phyloP scores from a whole-genome alignment of 2,329 filamentous ascomycete species.

The Torrubiella hemipterigena region DNA sequence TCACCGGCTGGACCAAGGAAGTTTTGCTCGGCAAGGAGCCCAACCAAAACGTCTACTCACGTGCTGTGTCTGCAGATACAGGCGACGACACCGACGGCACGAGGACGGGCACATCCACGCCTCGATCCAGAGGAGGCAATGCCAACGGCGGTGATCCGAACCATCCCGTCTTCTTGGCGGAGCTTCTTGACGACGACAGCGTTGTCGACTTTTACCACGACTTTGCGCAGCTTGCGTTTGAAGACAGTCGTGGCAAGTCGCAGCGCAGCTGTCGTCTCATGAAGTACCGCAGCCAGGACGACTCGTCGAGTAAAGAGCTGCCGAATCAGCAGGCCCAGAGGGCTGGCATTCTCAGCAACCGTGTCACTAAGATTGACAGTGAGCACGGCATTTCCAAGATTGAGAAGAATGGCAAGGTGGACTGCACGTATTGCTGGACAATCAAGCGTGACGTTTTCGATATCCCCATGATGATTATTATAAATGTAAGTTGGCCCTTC shows the following conservation, averaged over 20 bases:
- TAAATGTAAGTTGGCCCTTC: slow-evolving; percentile 63
- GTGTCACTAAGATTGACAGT: slow-evolving; percentile 52
- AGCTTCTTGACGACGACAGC: slow-evolving; percentile 85
- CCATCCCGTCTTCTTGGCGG: slow-evolving; percentile 80
- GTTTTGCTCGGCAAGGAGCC: slow-evolving; percentile 77
- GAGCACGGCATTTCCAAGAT: slow-evolving; percentile 73
- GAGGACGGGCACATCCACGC: slow-evolving; percentile 34
- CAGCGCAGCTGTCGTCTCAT: slow-evolving; percentile 75
- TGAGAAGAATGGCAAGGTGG: slow-evolving; percentile 79
- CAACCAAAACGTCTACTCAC: slow-evolving; percentile 77
- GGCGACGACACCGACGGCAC: slow-evolving; percentile 14
- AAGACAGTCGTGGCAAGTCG: slow-evolving; percentile 76
- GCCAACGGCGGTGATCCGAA: slow-evolving; percentile 36
- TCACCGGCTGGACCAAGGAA: slow-evolving; percentile 90
- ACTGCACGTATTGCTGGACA: slow-evolving; percentile 94
- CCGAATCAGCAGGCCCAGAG: slow-evolving; percentile 30
- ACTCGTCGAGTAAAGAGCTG: slow-evolving; percentile 26
- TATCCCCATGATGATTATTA: slow-evolving; percentile 96
- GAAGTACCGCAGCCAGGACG: slow-evolving; percentile 73
- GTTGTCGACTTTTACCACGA: slow-evolving; percentile 94
- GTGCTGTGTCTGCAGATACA: slow-evolving; percentile 26
- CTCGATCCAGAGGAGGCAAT: slow-evolving; percentile 33
- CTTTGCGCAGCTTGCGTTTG: slow-evolving; percentile 85
- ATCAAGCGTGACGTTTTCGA: slow-evolving; percentile 96
- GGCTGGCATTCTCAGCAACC: slow-evolving; percentile 40